A percentile compares a stretch with the other conserved stretches of the same genome.
These are phyloP conservation scores for Rhizodiscina lignyota DNA, from an alignment of 495 filamentous ascomycete genomes.

Conservation along the genomic window DNA sequence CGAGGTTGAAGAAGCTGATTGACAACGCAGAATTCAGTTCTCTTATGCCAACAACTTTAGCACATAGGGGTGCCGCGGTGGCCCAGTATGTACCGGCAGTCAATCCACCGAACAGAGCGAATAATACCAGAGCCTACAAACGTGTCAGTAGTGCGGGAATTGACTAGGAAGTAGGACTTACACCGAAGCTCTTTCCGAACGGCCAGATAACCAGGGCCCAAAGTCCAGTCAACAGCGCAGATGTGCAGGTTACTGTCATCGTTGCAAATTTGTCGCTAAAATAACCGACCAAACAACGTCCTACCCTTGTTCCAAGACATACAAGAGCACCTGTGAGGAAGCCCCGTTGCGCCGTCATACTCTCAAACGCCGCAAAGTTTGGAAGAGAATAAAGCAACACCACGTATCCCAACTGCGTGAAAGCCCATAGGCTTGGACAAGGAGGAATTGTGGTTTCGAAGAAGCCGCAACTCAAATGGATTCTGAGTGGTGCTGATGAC, in stretches of 20 bases:
- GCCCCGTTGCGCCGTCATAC: slow-evolving; percentile 47
- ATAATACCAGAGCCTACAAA: slow-evolving; percentile 52
- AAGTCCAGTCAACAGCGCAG: too few relatives aligned
- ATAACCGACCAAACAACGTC: slow-evolving; percentile 52
- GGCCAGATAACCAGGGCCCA: too few relatives aligned
- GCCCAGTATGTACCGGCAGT: slow-evolving; percentile 64
- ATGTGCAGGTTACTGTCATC: slow-evolving; percentile 42
- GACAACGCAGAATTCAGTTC: slow-evolving; percentile 56
- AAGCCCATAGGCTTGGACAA: slow-evolving; percentile 52
- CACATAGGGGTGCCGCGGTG: slow-evolving; percentile 52
- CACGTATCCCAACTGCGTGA: slow-evolving; percentile 57
- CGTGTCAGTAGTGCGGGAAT: slow-evolving; percentile 45
- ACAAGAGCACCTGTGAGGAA: slow-evolving; percentile 55
- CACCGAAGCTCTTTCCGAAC: too few relatives aligned
- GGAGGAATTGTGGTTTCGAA: slow-evolving; percentile 43
- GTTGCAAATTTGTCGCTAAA: slow-evolving; percentile 40
- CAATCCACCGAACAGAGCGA: slow-evolving; percentile 49
- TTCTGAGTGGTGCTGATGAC: slow-evolving; percentile 43
- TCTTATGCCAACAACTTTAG: slow-evolving; percentile 60
- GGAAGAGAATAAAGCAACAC: slow-evolving; percentile 57
- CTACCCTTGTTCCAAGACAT: slow-evolving; percentile 47
- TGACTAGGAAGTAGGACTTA: slow-evolving; percentile 57
- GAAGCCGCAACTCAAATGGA: slow-evolving; percentile 44
- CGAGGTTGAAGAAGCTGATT: slow-evolving; percentile 60
- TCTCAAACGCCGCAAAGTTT: slow-evolving; percentile 46